Percentiles rank a stretch among this genome's conserved stretches.
These are phyloP conservation scores for Nicotiana sylvestris DNA, from an alignment of 257 asterid genomes.

Conservation along the genomic window DNA sequence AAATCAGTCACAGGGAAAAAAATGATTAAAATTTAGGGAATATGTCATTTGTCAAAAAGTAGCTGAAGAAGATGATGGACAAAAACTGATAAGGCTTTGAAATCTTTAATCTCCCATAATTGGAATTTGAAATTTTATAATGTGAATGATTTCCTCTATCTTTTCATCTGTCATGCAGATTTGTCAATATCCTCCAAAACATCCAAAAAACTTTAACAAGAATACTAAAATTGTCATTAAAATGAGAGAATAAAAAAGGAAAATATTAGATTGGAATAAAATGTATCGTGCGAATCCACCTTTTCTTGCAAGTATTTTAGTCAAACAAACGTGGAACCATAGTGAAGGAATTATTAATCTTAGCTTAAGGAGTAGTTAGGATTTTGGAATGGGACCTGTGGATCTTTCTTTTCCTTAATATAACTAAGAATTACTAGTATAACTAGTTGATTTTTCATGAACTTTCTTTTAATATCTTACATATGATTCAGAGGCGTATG, in stretches of 20 bases:
- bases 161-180: conserved; percentile 10
- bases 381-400: background rate
- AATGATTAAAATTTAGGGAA: conserved; percentile 38
- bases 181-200: conserved; percentile 13
- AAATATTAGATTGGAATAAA: background rate
- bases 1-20: conserved; percentile 20
- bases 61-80: conserved; percentile 14
- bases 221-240: background rate
- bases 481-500: too few species aligned
- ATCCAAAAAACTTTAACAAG: background rate
- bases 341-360: background rate
- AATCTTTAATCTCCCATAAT: background rate
- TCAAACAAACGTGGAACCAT: background rate
- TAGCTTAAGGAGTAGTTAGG: conserved; percentile 6
- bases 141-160: conserved; percentile 21
- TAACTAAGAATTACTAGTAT: background rate
- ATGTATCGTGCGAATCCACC: background rate
- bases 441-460: background rate
- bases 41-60: conserved; percentile 34
- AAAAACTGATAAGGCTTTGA: background rate
- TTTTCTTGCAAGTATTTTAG: background rate
- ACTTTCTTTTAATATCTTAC: background rate
- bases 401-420: background rate
- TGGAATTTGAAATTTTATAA: background rate
- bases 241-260: background rate